These are phyloP conservation scores for Colletotrichum incanum DNA, from an alignment of 2,329 filamentous ascomycete species.

Conservation along the genomic window DNA sequence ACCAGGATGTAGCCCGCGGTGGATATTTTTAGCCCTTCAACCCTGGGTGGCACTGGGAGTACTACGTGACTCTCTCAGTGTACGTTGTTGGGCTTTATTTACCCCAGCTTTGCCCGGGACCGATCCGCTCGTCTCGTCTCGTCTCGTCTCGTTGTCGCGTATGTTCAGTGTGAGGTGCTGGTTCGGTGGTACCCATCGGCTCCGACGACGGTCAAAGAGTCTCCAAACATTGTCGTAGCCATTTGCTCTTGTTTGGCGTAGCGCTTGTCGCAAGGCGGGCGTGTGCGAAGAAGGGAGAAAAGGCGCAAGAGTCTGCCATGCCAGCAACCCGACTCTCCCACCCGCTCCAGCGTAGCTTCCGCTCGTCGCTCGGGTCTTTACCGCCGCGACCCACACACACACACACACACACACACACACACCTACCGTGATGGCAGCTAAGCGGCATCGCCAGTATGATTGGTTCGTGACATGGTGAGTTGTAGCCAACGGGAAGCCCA, in stretches of 20 bases:
- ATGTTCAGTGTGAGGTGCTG: conserved; percentile 17
- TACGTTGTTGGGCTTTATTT: conserved; percentile 28
- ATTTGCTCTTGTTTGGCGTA: conserved; percentile 21
- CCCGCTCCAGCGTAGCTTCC: conserved; percentile 12
- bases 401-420: conserved; percentile 39
- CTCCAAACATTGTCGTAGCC: conserved; percentile 13
- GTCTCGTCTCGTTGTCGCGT: conserved; percentile 22
- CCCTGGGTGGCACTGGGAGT: conserved; percentile 25
- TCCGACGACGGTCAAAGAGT: conserved; percentile 34
- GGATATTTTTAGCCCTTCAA: conserved; percentile 42
- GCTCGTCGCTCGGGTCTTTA: conserved; percentile 39
- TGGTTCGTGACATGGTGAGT: conserved; percentile 24
- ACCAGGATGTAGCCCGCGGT: conserved; percentile 39
- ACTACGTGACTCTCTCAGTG: conserved; percentile 6
- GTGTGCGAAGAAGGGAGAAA: conserved; percentile 21
- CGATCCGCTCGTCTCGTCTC: conserved; percentile 40
- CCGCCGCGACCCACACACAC: conserved; percentile 35
- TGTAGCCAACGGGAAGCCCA: conserved; percentile 35
- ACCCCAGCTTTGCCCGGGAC: conserved; percentile 41
- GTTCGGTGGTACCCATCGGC: conserved; percentile 31
- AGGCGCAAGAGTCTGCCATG: conserved; percentile 1
- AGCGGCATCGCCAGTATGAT: conserved; percentile 28
- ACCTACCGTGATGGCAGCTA: conserved; percentile 30
- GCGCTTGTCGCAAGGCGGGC: conserved; percentile 40
- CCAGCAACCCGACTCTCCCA: conserved; percentile 31